Conservation (phyloP, 2,329 filamentous ascomycete species). For the Pseudocercospora musae region DNA sequence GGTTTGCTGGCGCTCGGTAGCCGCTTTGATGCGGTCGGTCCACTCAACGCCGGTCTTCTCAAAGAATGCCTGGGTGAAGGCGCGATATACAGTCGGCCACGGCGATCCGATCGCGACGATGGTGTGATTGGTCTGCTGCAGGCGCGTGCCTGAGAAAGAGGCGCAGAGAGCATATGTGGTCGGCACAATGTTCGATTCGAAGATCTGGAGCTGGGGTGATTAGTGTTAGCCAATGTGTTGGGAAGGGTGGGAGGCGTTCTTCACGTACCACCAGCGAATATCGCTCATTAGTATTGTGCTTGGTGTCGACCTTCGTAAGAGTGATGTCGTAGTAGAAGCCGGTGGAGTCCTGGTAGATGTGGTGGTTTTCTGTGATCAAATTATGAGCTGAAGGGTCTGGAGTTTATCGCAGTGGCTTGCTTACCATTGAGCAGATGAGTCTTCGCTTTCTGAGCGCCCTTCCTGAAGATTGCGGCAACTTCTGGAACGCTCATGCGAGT, state of each 20-base stretch:
- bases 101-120: conserved; percentile 33
- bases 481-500: conserved; percentile 19
- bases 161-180: conserved; percentile 59
- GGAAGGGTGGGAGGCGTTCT: conserved; percentile 29
- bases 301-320: conserved; percentile 53
- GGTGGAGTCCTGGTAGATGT: conserved; percentile 60
- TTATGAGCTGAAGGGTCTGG: neutral
- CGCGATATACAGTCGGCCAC: conserved; percentile 35
- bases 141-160: conserved; percentile 25
- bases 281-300: conserved; percentile 54
- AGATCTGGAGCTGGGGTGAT: conserved; percentile 53
- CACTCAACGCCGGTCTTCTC: conserved; percentile 41
- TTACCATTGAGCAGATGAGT: conserved; percentile 34
- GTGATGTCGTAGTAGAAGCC: conserved; percentile 63
- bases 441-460: conserved; percentile 27
- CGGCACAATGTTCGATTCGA: conserved; percentile 60
- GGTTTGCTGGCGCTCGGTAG: conserved; percentile 17
- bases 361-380: conserved; percentile 57
- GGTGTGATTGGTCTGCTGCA: conserved; percentile 23
- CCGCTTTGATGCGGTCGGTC: conserved; percentile 38
- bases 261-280: conserved; percentile 55
- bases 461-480: conserved; percentile 23
- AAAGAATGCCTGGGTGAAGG: conserved; percentile 41
- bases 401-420: neutral
- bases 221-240: conserved; percentile 18